Evolutionary conservation across 2,329 filamentous ascomycete species (phyloP).

Genomic region (Cryphonectria parasitica): DNA sequence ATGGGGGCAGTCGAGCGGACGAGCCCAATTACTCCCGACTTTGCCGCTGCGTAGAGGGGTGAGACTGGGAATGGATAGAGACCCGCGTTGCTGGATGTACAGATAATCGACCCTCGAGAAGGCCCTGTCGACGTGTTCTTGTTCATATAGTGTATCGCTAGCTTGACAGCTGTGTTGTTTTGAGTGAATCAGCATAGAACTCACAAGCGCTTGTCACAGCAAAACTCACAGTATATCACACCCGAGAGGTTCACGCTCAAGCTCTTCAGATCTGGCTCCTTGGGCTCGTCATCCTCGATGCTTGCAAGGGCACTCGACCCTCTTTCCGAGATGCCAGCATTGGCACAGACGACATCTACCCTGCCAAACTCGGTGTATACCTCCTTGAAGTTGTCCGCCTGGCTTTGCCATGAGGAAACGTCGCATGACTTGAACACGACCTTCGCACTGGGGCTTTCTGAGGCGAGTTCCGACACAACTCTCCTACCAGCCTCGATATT

Average conservation of each 20-base stretch:
- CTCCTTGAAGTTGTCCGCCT: conserved; percentile 37
- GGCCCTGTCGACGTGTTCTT: conserved; percentile 35
- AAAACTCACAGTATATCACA: conserved; percentile 48
- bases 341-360: conserved; percentile 53
- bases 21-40: conserved; percentile 52
- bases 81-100: conserved; percentile 57
- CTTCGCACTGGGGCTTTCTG: conserved; percentile 34
- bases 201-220: not conserved
- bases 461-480: conserved; percentile 34
- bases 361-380: conserved; percentile 33
- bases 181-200: not conserved
- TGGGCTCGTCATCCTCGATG: conserved; percentile 37
- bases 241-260: conserved; percentile 46
- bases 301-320: conserved; percentile 37
- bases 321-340: conserved; percentile 52
- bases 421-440: conserved; percentile 42
- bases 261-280: conserved; percentile 41
- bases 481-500: conserved; percentile 34
- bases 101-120: conserved; percentile 52
- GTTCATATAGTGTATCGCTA: conserved; percentile 54
- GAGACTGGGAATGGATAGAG: conserved; percentile 55
- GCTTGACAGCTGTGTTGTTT: conserved; percentile 46
- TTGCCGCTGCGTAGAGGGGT: conserved; percentile 53
- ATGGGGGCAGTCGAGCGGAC: conserved; percentile 51
- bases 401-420: conserved; percentile 43